These are phyloP conservation scores for Tylopilus sp. DNA, from an alignment of 1,284 basidiomycete species.

Conservation along the genomic window DNA sequence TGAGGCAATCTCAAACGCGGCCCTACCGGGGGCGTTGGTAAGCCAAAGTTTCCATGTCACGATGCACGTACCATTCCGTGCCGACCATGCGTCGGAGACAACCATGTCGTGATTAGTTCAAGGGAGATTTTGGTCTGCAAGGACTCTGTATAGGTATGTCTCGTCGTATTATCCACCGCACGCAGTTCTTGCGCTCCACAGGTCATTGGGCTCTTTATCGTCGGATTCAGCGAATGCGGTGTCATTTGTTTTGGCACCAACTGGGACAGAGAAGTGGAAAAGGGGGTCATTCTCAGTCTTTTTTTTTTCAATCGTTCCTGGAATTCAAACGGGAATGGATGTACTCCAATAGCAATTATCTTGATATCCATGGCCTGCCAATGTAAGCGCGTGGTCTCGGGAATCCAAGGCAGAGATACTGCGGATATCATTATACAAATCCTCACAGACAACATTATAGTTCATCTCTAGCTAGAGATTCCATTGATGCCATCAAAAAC, in stretches of 20 bases:
- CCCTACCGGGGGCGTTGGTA: constrained; percentile 45
- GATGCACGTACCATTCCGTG: constrained; percentile 62
- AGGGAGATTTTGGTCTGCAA: constrained; percentile 56
- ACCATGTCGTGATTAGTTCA: constrained; percentile 47
- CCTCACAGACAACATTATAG: constrained; percentile 18
- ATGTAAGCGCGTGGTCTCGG: neutral
- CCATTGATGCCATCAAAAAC: constrained; percentile 34
- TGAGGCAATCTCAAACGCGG: constrained; percentile 78
- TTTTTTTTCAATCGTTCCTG: too few species aligned
- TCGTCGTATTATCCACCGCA: neutral
- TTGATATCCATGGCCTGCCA: neutral
- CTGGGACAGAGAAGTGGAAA: constrained; percentile 61
- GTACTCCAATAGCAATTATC: too few species aligned
- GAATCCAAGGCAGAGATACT: neutral
- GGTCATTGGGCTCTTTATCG: constrained; percentile 70
- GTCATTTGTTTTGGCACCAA: constrained; percentile 67
- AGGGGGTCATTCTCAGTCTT: constrained; percentile 40
- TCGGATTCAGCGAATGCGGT: constrained; percentile 67
- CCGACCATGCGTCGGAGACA: constrained; percentile 68
- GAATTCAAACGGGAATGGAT: too few species aligned
- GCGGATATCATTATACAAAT: constrained; percentile 9
- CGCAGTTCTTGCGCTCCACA: constrained; percentile 20
- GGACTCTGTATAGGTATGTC: constrained; percentile 66
- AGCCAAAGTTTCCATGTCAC: neutral
- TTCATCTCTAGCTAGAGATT: constrained; percentile 25